Base-by-base conservation (phyloP, 768 basidiomycete species). In the Kwoniella newhampshirensis region DNA sequence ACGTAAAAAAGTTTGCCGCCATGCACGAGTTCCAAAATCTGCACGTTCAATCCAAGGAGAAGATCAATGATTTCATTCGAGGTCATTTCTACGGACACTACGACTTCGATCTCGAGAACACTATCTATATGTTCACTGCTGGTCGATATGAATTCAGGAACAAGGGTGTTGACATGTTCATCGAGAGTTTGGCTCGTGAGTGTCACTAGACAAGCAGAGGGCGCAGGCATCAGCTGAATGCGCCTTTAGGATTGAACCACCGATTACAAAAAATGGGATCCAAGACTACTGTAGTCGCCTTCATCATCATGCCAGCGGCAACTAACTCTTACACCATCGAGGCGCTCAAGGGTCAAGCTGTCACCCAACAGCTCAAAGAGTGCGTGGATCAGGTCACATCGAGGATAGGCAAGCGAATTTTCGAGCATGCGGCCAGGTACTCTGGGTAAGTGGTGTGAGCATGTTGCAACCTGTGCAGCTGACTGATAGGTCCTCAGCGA, bases 111-210 rank as follows among this genome's bases (percentile, higher is more conserved):
- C 82, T 98, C 39, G 89, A 94, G 18, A 79, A 80, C 72, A 79
- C 77, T 12, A 66, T 80, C 39, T 79, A 96, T 89, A 86, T 97
- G 84, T 99, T 99, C 79, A 98, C 91, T 15, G 96, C 96, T n/a
- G 96, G 96, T 39, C 85, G 96, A 41, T 99, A 99, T 77, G 96
- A 99, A 77, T 99, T 96, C 77, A 83, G 96, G 39, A 99, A 99
- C 81, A 99, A 99, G 80, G 96, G 96, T 54, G 92, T 98, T 27
- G 96, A 99, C 75, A 96, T 99, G 94, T 99, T 97, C 76, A 94
- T 99, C 66, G 96, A 99, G 78, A 83, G 87, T 17, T 84, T 99
- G 54, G 96, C 94, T 26, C 89, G 94, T 74, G 49, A 66, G 79
- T 75, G 23, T 9, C 20, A 9, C 20, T 6, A 13, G 35, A 18